Evolutionary conservation across 345 rosid species (phyloP), one percentile per base, ranked within the genome.

Genomic region (Eucalyptus polybractea): DNA sequence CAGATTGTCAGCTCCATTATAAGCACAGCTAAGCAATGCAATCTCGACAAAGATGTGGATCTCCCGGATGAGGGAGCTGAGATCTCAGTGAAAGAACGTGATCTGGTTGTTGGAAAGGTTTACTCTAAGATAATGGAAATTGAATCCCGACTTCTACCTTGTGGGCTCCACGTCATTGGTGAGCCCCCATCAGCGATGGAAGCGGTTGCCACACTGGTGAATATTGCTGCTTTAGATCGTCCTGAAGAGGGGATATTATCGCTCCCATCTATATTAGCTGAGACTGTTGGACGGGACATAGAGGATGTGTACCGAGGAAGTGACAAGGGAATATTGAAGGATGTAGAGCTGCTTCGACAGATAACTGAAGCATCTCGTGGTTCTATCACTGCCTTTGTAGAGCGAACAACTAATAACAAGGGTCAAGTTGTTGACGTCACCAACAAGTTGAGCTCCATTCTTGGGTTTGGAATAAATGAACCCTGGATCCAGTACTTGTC

Each of bases 51-150:
- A 90, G 99, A 98, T 89, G 98, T 98, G 44, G 89, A 95, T 31
- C 96, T 98, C 89, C 99, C 99, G 7, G 98, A 95, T 11, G 99
- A 98, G 91, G 96, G 94, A 21, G 93, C 89, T 67, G 97, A 96
- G 88, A 94, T 96, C 88, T 87, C 99, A 53, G 94, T 92, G 15
- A 95, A 95, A 83, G 98, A 98, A 86, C 90, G 98, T 15, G 99
- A 98, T 90, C 94, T 94, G 89, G 99, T 97, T 56, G 98, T 98
- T 87, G 99, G 99, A 33, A 98, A 95, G 90, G 98, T 98, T 22
- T 98, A 98, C 90, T 94, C 99, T 91, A 98, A 98, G 96, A 98
- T 98, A 89, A 98, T 98, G 99, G 99, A 98, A 93, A 97, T 98
- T 7, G 99, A 98, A 91, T 97, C 99, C 80, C 94, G 99, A 83